A percentile compares a stretch with the other conserved stretches of the same genome.
Conservation (phyloP, 2,329 filamentous ascomycete species). For the Cordyceps javanica region DNA sequence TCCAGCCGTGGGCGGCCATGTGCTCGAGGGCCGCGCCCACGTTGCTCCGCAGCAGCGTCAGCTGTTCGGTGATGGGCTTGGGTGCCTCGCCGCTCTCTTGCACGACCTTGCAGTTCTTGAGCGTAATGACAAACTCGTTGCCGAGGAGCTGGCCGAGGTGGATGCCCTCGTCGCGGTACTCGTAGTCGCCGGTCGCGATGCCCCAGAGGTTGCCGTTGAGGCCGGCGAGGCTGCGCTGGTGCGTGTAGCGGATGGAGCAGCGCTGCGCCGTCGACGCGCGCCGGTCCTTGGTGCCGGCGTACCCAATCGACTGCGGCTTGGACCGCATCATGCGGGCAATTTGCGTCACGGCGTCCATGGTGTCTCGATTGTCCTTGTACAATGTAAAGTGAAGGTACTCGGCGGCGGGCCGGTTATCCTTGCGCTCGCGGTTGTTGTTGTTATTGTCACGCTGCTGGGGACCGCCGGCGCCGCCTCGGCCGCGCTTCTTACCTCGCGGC, state of each 20-base stretch:
- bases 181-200: slow-evolving; percentile 71
- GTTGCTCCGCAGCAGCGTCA: slow-evolving; percentile 28
- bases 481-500: slow-evolving; percentile 24
- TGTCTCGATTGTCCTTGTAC: slow-evolving; percentile 96
- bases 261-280: slow-evolving; percentile 81
- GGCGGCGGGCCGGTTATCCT: slow-evolving; percentile 37
- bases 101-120: slow-evolving; percentile 72
- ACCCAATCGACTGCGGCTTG: slow-evolving; percentile 66
- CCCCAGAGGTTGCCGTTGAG: slow-evolving; percentile 59
- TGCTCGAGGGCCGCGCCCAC: slow-evolving; percentile 56
- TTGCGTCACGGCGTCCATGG: slow-evolving; percentile 81
- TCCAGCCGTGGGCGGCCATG: slow-evolving; percentile 71
- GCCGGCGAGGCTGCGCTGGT: slow-evolving; percentile 53
- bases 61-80: slow-evolving; percentile 22
- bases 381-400: slow-evolving; percentile 86
- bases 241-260: slow-evolving; percentile 55
- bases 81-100: slow-evolving; percentile 25
- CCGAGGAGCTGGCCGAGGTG: slow-evolving; percentile 78
- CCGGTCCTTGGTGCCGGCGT: slow-evolving; percentile 84
- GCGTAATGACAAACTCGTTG: slow-evolving; percentile 88
- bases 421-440: slow-evolving; percentile 24
- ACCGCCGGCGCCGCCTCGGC: slow-evolving; percentile 2
- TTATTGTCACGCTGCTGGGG: slow-evolving; percentile 17
- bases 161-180: slow-evolving; percentile 64
- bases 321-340: slow-evolving; percentile 68